A percentile compares a stretch with the other conserved stretches of the same genome.
These are phyloP conservation scores for Plasmodium gonderi DNA, from an alignment of 169 alveolate species.

Conservation along the genomic window DNA sequence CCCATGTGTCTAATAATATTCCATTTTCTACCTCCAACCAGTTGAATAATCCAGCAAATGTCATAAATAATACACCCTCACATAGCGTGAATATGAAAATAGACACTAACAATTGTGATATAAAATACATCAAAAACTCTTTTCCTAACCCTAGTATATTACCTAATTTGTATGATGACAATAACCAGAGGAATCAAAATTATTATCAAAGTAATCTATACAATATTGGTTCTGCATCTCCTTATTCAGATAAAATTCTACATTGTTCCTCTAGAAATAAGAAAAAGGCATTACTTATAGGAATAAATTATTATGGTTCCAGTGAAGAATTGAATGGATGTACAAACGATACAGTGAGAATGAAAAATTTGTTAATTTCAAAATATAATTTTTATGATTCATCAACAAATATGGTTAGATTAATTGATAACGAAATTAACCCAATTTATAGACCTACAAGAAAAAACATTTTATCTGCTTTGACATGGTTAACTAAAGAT, in stretches of 20 bases:
- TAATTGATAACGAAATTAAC: constrained; percentile 30
- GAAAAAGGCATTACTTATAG: constrained; percentile 80
- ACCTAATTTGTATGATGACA: background rate
- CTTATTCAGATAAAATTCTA: constrained; percentile 18
- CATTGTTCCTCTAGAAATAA: constrained; percentile 27
- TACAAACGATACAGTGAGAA: constrained; percentile 78
- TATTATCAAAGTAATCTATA: background rate
- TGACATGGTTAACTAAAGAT: constrained; percentile 74
- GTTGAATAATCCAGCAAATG: background rate
- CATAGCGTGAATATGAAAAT: background rate
- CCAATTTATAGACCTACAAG: constrained; percentile 50
- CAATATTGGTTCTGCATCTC: background rate
- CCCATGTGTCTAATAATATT: background rate
- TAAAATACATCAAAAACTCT: no score
- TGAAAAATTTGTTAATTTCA: constrained; percentile 73
- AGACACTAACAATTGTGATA: background rate
- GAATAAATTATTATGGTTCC: constrained; percentile 81
- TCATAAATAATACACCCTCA: background rate
- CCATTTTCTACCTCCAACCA: background rate
- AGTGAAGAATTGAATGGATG: constrained; percentile 80
- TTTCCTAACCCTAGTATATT: background rate
- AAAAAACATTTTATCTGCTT: constrained; percentile 55
- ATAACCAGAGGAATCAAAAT: background rate
- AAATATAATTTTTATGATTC: constrained; percentile 58
- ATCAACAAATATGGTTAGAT: constrained; percentile 33